phyloP scores from a whole-genome alignment of 768 basidiomycete genomes.

The Suillus bovinus region DNA sequence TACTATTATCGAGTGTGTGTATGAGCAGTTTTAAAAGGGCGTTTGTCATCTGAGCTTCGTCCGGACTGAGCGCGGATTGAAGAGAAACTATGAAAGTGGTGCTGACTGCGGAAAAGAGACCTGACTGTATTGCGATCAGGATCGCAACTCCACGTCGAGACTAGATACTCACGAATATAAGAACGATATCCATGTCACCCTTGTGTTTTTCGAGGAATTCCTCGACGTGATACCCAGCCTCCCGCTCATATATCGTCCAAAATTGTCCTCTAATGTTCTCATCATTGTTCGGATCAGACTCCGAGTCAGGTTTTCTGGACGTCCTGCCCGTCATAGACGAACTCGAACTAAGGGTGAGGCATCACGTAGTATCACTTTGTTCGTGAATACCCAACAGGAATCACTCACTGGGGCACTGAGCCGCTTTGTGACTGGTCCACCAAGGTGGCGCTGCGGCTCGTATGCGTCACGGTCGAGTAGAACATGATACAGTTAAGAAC shows the following conservation, averaged over 20 bases:
- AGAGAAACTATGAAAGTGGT: constrained; percentile 39
- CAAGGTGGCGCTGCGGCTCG: not conserved
- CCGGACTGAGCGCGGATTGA: constrained; percentile 31
- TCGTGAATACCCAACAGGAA: not conserved
- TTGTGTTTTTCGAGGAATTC: constrained; percentile 20
- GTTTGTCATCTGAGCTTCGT: constrained; percentile 23
- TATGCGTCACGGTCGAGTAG: not conserved
- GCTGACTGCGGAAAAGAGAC: constrained; percentile 41
- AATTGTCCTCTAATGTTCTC: constrained; percentile 7
- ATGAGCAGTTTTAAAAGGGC: constrained; percentile 19
- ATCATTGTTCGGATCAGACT: not conserved
- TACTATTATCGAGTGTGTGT: constrained; percentile 9
- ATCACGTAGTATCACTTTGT: not conserved
- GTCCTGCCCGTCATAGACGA: not conserved
- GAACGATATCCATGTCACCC: constrained; percentile 20
- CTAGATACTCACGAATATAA: constrained; percentile 21
- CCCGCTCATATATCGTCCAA: constrained; percentile 16
- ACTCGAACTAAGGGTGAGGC: not conserved
- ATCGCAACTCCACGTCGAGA: not conserved
- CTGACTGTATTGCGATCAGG: constrained; percentile 25
- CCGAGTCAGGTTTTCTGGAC: not conserved
- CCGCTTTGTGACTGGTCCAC: not conserved
- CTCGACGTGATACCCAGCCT: constrained; percentile 18
- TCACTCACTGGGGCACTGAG: not conserved
- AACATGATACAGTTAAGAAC: not conserved